phyloP scores from a whole-genome alignment of 805 yeast species.

The Candida andamanensis region DNA sequence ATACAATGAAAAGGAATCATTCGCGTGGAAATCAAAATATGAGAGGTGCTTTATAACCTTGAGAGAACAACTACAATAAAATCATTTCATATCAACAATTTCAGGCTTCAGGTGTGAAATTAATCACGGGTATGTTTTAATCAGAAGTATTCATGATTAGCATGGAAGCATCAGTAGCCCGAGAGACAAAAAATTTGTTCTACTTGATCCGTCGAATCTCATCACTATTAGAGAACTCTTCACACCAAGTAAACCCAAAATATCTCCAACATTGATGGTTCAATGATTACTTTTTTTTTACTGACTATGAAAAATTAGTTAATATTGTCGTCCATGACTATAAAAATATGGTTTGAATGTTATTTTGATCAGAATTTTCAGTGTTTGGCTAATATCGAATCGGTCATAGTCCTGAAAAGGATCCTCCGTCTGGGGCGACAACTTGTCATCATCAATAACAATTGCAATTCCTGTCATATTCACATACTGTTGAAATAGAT shows the following conservation, averaged over 20 bases:
- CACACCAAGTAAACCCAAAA: too few species aligned
- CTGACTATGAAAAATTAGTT: neutral
- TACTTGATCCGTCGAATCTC: neutral
- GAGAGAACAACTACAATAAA: neutral
- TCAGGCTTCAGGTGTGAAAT: constrained; percentile 10
- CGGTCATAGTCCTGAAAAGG: constrained; percentile 61
- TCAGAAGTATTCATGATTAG: constrained; percentile 52
- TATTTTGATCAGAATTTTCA: constrained; percentile 61
- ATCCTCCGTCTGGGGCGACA: constrained; percentile 77
- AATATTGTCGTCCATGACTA: constrained; percentile 8
- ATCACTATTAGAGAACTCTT: neutral
- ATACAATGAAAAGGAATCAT: too few species aligned
- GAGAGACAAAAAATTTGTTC: neutral
- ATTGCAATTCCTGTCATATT: neutral
- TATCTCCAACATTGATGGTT: too few species aligned
- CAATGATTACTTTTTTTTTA: neutral
- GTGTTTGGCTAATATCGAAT: constrained; percentile 64
- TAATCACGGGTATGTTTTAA: constrained; percentile 23
- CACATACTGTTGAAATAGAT: constrained; percentile 4
- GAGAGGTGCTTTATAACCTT: neutral
- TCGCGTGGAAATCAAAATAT: neutral
- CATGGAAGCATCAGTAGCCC: constrained; percentile 32
- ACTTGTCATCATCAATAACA: constrained; percentile 49
- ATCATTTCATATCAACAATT: neutral
- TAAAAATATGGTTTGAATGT: neutral